Base-by-base conservation (phyloP, 83 land plant genomes). In the Larix sibirica region DNA sequence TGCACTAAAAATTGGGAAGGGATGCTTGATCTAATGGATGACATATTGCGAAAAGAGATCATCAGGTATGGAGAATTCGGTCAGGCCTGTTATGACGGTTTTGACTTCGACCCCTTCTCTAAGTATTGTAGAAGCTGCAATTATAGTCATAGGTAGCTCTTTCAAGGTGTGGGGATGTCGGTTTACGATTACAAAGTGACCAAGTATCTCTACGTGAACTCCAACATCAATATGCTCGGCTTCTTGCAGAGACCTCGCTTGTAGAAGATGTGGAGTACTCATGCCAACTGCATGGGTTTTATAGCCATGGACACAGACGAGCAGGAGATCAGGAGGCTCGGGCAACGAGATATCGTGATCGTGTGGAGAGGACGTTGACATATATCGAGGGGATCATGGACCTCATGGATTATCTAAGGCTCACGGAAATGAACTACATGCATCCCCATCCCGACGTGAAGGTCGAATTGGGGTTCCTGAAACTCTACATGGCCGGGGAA, bases 81-180 rank as follows among this genome's bases (percentile, higher is more conserved):
- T 0, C 91, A 92, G 81, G 84, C 93, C 4, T 86, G 90, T 83
- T 95, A 93, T 84, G 94, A 95, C 61, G 91, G 91, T 5, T 90
- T 93, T 83, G 98, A 95, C n/a, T n/a, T n/a, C n/a, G n/a, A n/a
- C n/a, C n/a, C n/a, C 87, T 85, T 82, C 81, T 92, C 94, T 76
- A 88, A 88, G 79, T 89, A 89, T 85, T 90, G 88, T 80, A 92
- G 93, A 33, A 83, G 84, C 40, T 89, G 92, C 82, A 85, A 85
- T 79, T 90, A 79, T 89, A 0, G 1, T 33, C 36, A 33, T 1
- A 33, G 36, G 0, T 1, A 1, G 0, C 36, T 33, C 36, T 85
- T 88, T 80, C 54, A 81, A 4, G 59, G 69, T 6, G 84, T 89
- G 16, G 92, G 83, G 70, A 73, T 96, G 89, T 62, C 77, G 0